A percentile compares a stretch with the other conserved stretches of the same genome.
Evolutionary conservation across 345 rosid genomes (phyloP).

Genomic region (Raphanus sativus): DNA sequence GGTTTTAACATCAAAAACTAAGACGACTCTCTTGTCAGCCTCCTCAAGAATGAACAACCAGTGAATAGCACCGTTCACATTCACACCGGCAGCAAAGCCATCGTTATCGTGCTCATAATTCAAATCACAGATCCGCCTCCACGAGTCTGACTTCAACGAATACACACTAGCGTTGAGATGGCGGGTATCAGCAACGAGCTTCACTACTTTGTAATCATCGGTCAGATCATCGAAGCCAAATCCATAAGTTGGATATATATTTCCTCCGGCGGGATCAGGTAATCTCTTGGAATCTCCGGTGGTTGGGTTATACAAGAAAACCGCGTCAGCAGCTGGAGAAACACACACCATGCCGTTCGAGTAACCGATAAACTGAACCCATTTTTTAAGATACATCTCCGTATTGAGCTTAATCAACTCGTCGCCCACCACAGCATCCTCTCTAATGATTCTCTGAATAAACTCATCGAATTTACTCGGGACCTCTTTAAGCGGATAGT

Average conservation of each 20-base stretch:
- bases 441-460: constrained; percentile 23
- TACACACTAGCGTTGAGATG: background rate
- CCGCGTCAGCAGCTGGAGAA: constrained; percentile 27
- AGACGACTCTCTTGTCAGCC: background rate
- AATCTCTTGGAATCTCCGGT: constrained; percentile 48
- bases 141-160: too few relatives aligned
- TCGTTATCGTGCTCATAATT: background rate
- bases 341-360: constrained; percentile 49
- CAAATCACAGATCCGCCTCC: background rate
- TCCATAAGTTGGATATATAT: constrained; percentile 26
- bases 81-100: background rate
- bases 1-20: constrained; percentile 32
- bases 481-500: constrained; percentile 34
- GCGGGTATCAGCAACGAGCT: background rate
- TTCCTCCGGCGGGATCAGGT: constrained; percentile 1
- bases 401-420: constrained; percentile 35
- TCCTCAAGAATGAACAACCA: background rate
- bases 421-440: constrained; percentile 18
- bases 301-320: constrained; percentile 48
- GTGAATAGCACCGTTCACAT: background rate
- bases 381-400: constrained; percentile 14
- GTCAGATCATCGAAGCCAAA: constrained; percentile 40
- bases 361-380: constrained; percentile 46
- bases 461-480: constrained; percentile 16
- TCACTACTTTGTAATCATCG: constrained; percentile 45